Percentiles rank a stretch among this genome's conserved stretches.
phyloP scores from a whole-genome alignment of 2,329 filamentous ascomycete species.

The Alternaria postmessia region DNA sequence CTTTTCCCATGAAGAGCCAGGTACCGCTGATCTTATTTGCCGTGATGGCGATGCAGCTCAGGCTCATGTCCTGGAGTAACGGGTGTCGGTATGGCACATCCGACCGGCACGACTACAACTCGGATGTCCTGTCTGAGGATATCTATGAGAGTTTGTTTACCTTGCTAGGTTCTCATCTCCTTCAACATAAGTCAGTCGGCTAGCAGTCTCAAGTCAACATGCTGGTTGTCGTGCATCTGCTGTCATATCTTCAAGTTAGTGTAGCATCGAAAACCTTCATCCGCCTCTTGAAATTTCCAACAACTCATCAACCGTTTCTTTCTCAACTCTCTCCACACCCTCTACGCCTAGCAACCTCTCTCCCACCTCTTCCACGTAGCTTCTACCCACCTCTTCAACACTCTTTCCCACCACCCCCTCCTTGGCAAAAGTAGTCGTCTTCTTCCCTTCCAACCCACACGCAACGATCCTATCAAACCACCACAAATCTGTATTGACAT shows the following conservation, averaged over 20 bases:
- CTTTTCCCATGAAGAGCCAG: neutral
- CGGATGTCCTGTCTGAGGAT: neutral
- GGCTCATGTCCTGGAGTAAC: neutral
- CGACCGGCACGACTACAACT: neutral
- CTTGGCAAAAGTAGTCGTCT: slow-evolving; percentile 75
- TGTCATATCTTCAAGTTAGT: neutral
- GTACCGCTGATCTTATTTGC: no score
- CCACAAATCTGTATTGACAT: slow-evolving; percentile 70
- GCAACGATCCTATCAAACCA: slow-evolving; percentile 83
- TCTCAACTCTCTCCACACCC: slow-evolving; percentile 25
- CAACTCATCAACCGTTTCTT: slow-evolving; percentile 23
- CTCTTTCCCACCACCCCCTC: slow-evolving; percentile 55
- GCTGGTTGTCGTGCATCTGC: neutral
- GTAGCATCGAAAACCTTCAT: neutral
- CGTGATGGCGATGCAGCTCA: neutral
- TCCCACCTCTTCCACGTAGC: slow-evolving; percentile 54
- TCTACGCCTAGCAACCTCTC: slow-evolving; percentile 34
- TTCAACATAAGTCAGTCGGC: neutral
- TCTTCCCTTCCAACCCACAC: slow-evolving; percentile 83
- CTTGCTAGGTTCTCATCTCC: neutral
- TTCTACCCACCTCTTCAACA: slow-evolving; percentile 51
- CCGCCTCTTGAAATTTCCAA: neutral
- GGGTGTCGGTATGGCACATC: neutral
- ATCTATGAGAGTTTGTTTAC: neutral
- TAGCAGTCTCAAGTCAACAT: neutral